Base-by-base conservation (phyloP, 495 filamentous ascomycete genomes). In the Aspergillus haitiensis region DNA sequence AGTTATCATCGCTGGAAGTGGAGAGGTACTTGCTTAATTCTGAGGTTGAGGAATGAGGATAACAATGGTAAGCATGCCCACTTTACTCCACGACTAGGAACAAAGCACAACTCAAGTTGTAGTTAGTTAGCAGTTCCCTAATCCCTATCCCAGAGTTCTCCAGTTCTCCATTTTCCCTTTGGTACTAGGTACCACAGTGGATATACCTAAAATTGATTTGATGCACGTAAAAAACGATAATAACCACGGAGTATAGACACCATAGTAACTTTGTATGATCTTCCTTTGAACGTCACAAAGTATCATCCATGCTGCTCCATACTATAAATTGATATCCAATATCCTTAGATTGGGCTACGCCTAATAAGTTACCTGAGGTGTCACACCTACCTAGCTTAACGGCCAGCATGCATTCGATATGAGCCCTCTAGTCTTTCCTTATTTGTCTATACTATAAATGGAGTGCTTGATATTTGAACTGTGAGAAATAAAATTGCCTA, bases 1-100 rank as follows among this genome's bases (percentile, higher is more conserved):
- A 55, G 61, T 62, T 67, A 64, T 65, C 59, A 46, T 56, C 45
- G 58, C 49, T 52, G 35, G 47, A 55, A 62, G 65, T 67, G 65
- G 65, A 67, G 65, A 61, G 64, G 51, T 49, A 56, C 36, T 58
- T 56, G 56, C 56, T 60, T 51, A 40, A 64, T 60, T 52, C 61
- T 59, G 56, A 58, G 48, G 36, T 40, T 59, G 52, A 54, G 35
- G 57, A 34, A 55, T 53, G 45, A 33, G 39, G 59, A 51, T 62
- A 63, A 64, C 61, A 57, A 52, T 62, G 54, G 57, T 56, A 56
- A 49, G 47, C 50, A 58, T 61, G 64, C 56, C 65, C 65, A 67
- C 65, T 63, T 53, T 56, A 65, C 59, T 64, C 64, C 64, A 61
- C 61, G 61, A 56, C 61, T 51, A 40, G 21, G 21, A 27, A 27